These are phyloP conservation scores for Flueggea neowawraea DNA, from an alignment of 441 rosid genomes.

Conservation along the genomic window DNA sequence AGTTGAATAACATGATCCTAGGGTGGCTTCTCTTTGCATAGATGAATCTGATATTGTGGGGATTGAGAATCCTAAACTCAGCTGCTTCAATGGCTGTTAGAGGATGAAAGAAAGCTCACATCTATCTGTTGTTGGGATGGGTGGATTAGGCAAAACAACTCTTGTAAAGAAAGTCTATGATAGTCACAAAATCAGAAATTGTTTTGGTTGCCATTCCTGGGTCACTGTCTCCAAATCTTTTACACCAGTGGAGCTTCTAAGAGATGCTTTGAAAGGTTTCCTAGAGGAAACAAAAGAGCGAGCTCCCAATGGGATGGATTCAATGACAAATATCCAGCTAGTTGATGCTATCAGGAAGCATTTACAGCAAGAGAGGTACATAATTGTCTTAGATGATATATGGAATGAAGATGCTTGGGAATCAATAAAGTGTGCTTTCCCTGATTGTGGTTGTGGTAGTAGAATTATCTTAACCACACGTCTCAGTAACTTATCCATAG, in stretches of 20 bases:
- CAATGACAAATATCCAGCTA: slow-evolving; percentile 2
- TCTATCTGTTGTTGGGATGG: slow-evolving; percentile 12
- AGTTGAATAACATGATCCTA: slow-evolving; percentile 4
- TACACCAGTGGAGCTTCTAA: neutral
- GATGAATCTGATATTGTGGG: slow-evolving; percentile 24
- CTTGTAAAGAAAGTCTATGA: slow-evolving; percentile 10
- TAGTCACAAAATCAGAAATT: neutral
- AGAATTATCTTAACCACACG: slow-evolving; percentile 8
- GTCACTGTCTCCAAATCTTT: slow-evolving; percentile 9
- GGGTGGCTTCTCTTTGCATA: slow-evolving; percentile 11
- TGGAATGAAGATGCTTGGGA: slow-evolving; percentile 12
- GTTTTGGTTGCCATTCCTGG: slow-evolving; percentile 7
- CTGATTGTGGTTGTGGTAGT: slow-evolving; percentile 3
- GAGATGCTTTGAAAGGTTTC: slow-evolving; percentile 2
- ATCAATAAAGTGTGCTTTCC: slow-evolving; percentile 3
- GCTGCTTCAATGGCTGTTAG: slow-evolving; percentile 10
- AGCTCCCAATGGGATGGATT: neutral
- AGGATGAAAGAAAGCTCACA: slow-evolving; percentile 7
- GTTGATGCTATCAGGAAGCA: slow-evolving; percentile 3
- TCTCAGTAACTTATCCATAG: neutral
- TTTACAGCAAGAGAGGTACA: slow-evolving; percentile 6
- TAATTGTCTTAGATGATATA: slow-evolving; percentile 13
- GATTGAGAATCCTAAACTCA: slow-evolving; percentile 6
- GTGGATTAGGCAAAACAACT: slow-evolving; percentile 12
- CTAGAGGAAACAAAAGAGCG: slow-evolving; percentile 6